A percentile compares a stretch with the other conserved stretches of the same genome.
phyloP scores from a whole-genome alignment of 2,329 filamentous ascomycete species.

The Rutstroemia sp. region DNA sequence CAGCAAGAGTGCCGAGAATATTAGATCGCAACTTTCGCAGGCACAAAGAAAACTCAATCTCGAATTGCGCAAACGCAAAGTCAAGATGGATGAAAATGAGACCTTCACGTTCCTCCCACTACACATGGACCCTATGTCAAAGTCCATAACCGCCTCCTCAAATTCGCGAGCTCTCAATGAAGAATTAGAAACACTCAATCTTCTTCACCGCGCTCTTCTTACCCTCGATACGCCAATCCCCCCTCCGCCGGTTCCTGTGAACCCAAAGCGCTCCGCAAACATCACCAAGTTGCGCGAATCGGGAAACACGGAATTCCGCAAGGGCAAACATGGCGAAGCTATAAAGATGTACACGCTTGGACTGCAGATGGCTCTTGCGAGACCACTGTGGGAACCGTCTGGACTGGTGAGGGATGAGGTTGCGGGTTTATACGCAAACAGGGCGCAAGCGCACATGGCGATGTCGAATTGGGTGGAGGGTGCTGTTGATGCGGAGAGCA shows the following conservation, averaged over 20 bases:
- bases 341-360: conserved; percentile 78
- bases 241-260: conserved; percentile 81
- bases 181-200: conserved; percentile 70
- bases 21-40: no score
- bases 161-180: conserved; percentile 45
- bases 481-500: conserved; percentile 78
- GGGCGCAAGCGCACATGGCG: conserved; percentile 85
- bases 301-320: conserved; percentile 77
- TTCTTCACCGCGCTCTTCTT: conserved; percentile 68
- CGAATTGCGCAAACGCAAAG: background rate
- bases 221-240: conserved; percentile 59
- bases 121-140: conserved; percentile 72
- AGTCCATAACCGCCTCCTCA: conserved; percentile 53
- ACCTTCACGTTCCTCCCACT: conserved; percentile 80
- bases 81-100: conserved; percentile 50
- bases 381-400: conserved; percentile 83
- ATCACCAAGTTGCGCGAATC: conserved; percentile 86
- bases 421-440: conserved; percentile 71
- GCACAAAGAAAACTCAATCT: background rate
- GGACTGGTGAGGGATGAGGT: conserved; percentile 81
- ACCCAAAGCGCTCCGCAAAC: conserved; percentile 82
- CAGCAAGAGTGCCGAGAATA: no score
- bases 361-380: conserved; percentile 75
- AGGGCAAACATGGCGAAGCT: conserved; percentile 66
- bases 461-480: conserved; percentile 77